Percentiles rank a stretch among this genome's conserved stretches.
Evolutionary conservation across 2,329 filamentous ascomycete species (phyloP).

Genomic region (Pseudopithomyces maydicus): DNA sequence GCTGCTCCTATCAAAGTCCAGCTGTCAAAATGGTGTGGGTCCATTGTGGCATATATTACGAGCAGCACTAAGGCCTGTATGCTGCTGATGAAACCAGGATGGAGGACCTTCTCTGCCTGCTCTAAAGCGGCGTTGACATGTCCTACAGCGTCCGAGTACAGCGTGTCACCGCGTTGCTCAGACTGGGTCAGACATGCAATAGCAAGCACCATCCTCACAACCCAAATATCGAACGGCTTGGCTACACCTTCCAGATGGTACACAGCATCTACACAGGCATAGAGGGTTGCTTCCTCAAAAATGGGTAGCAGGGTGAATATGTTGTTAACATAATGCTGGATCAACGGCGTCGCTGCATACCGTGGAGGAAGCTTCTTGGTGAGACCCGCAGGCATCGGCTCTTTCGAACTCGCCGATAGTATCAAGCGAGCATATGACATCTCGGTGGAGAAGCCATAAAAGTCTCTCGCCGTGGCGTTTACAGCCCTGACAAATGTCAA

Average conservation of each 20-base stretch:
- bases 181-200: constrained; percentile 79
- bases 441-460: constrained; percentile 83
- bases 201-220: constrained; percentile 86
- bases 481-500: constrained; percentile 67
- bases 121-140: constrained; percentile 71
- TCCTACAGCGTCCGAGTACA: constrained; percentile 64
- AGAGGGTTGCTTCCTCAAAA: constrained; percentile 79
- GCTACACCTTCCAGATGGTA: constrained; percentile 73
- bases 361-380: constrained; percentile 70
- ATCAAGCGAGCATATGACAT: constrained; percentile 93
- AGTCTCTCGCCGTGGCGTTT: constrained; percentile 92
- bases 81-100: constrained; percentile 81
- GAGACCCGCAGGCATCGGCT: constrained; percentile 67
- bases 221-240: constrained; percentile 76
- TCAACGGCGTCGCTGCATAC: constrained; percentile 68
- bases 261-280: constrained; percentile 78
- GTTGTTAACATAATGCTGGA: constrained; percentile 85
- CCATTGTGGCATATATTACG: constrained; percentile 86
- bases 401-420: constrained; percentile 78
- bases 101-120: constrained; percentile 80
- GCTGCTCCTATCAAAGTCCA: constrained; percentile 95
- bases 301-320: constrained; percentile 81
- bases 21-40: constrained; percentile 88
- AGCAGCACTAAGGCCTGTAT: constrained; percentile 87
- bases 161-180: constrained; percentile 66